Evolutionary conservation across 202 grass and related monocot species (phyloP), one percentile per base, ranked within the genome.

Genomic region (Brachypodium distachyon): DNA sequence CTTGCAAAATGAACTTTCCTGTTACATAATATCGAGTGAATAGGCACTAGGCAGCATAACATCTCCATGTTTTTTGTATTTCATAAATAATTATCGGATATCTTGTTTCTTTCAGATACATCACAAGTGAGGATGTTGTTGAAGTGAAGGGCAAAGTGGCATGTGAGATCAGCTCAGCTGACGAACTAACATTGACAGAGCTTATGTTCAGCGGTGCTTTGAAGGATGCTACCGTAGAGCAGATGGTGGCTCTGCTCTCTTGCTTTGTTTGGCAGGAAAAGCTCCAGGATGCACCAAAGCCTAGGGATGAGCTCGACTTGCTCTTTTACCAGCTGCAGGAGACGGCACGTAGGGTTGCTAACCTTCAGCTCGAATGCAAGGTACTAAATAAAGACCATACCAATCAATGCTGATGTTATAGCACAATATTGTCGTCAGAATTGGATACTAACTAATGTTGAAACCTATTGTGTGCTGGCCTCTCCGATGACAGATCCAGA

Each of bases 251-350:
- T 0, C 77, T 99, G 65, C 91, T 93, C 12, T 99, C 89, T 44
- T 99, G 96, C 81, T 99, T 93, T 75, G 91, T 99, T n/a, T 99
- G 91, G 96, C 89, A 92, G 71, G 96, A 99, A 26, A 99, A 88
- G 85, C 80, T 99, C 57, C 82, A 89, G 67, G 89, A 95, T 81
- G 87, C 89, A 21, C 91, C 81, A 1, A 99, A 99, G 58, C 89
- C 92, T 67, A 87, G 92, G 80, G 96, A 99, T 71, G 80, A 83
- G 69, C 92, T 99, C 38, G 81, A 88, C 62, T 50, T 87, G 58
- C 89, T 96, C 34, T 95, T 95, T 49, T 91, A 81, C 74, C 96
- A 99, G 51, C 22, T 98, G 53, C 96, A 98, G 52, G 96, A 98
- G 58, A 98, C 87, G 5, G 89, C 96, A 3, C 90, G 92, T 83